Evolutionary conservation across 208 protist genomes (phyloP).

Genomic region (Baffinella frigidus): DNA sequence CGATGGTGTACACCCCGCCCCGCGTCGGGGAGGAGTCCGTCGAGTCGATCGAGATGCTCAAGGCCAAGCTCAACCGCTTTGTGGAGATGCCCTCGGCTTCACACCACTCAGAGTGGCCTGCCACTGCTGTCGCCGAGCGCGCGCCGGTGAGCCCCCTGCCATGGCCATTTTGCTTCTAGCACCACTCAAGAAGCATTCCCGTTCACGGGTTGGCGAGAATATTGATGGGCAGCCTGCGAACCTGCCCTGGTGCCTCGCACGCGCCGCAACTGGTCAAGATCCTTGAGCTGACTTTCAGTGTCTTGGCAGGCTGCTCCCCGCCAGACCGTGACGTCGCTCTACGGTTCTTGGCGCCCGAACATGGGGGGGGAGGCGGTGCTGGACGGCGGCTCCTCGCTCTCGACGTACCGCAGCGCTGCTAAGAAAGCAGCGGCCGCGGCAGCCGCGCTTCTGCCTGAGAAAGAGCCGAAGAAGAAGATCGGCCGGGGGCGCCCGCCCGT

Average conservation of each 20-base stretch:
- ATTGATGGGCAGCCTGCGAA: too few relatives aligned
- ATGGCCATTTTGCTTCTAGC: too few relatives aligned
- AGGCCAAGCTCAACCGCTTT: neutral
- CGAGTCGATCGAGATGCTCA: neutral
- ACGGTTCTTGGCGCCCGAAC: constrained; percentile 12
- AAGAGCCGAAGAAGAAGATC: neutral
- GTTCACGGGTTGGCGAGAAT: too few relatives aligned
- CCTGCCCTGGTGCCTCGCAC: too few relatives aligned
- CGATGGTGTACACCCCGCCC: neutral
- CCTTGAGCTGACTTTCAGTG: too few relatives aligned
- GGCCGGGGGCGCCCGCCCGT: neutral
- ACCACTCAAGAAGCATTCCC: too few relatives aligned
- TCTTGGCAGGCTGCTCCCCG: neutral
- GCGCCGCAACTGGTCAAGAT: too few relatives aligned
- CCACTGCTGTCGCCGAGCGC: neutral
- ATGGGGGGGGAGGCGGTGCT: neutral
- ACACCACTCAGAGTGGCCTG: neutral
- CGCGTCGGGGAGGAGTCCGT: neutral
- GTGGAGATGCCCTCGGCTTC: neutral
- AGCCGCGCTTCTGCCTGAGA: neutral
- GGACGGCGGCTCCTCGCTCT: too few relatives aligned
- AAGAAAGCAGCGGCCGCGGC: neutral
- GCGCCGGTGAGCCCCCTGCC: too few relatives aligned
- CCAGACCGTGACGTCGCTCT: constrained; percentile 3
- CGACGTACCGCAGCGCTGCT: neutral